Conservation (phyloP, 2,329 filamentous ascomycete species). For the Fragosphaeria purpurea region DNA sequence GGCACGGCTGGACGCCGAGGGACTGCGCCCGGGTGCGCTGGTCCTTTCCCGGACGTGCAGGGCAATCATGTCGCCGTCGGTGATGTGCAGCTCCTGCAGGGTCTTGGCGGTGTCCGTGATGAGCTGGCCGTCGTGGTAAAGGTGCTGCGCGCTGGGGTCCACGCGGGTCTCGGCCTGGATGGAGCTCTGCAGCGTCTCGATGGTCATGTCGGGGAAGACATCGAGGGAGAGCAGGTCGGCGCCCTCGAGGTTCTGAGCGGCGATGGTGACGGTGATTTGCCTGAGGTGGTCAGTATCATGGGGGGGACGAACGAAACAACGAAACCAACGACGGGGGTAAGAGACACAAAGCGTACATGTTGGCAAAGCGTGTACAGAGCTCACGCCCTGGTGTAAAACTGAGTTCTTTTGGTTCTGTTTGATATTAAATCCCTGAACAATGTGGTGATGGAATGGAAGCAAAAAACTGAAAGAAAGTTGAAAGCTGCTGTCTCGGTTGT, state of each 20-base stretch:
- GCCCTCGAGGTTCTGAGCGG: constrained; percentile 60
- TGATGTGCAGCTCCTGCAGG: constrained; percentile 68
- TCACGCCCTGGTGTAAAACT: too few relatives aligned
- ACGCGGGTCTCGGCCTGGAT: constrained; percentile 77
- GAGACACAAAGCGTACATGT: too few relatives aligned
- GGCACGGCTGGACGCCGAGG: background rate
- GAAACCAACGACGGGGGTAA: too few relatives aligned
- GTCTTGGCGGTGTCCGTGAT: constrained; percentile 71
- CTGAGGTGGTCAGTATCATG: constrained; percentile 31
- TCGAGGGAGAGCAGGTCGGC: constrained; percentile 73
- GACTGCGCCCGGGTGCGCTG: background rate
- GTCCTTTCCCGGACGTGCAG: constrained; percentile 59
- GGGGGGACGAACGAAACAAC: too few relatives aligned
- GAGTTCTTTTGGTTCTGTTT: too few relatives aligned
- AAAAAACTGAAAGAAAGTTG: too few relatives aligned
- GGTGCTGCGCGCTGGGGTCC: constrained; percentile 62
- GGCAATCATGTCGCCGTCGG: constrained; percentile 85
- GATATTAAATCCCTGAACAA: too few relatives aligned
- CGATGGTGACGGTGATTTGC: constrained; percentile 81
- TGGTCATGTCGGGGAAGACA: constrained; percentile 69
- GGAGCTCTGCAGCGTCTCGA: constrained; percentile 77
- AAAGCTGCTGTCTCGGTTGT: too few relatives aligned
- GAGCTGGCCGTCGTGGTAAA: constrained; percentile 82
- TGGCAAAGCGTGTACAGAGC: too few relatives aligned
- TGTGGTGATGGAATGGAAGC: too few relatives aligned